Percentiles rank a stretch among this genome's conserved stretches.
Evolutionary conservation across 805 yeast species (phyloP).

Genomic region (Kazachstania bromeliacearum): DNA sequence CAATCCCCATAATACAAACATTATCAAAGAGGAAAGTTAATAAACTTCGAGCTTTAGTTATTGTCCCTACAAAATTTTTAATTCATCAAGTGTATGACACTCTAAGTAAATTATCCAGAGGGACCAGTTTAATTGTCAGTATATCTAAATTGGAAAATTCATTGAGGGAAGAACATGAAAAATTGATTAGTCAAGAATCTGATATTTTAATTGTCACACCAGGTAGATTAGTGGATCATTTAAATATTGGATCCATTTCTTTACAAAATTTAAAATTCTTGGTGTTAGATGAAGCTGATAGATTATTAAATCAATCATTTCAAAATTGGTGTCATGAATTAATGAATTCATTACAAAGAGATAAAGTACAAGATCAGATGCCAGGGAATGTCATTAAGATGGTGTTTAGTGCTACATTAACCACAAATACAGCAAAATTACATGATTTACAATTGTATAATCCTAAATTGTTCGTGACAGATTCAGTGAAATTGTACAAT

Average conservation of each 20-base stretch:
- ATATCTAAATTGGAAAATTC: slow-evolving; percentile 52
- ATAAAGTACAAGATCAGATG: slow-evolving; percentile 24
- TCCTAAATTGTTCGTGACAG: slow-evolving; percentile 63
- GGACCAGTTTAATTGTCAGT: slow-evolving; percentile 47
- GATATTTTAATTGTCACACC: slow-evolving; percentile 69
- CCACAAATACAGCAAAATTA: slow-evolving; percentile 85
- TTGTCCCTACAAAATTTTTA: slow-evolving; percentile 87
- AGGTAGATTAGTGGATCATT: slow-evolving; percentile 75
- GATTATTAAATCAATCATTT: slow-evolving; percentile 75
- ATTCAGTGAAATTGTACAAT: slow-evolving; percentile 55
- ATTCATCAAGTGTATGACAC: slow-evolving; percentile 72
- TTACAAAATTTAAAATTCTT: slow-evolving; percentile 49
- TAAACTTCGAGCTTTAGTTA: slow-evolving; percentile 58
- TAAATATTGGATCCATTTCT: slow-evolving; percentile 34
- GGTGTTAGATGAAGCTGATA: slow-evolving; percentile 76
- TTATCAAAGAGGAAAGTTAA: slow-evolving; percentile 59
- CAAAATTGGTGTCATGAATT: slow-evolving; percentile 79
- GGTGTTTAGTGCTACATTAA: slow-evolving; percentile 86
- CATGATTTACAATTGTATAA: slow-evolving; percentile 56
- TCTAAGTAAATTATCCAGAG: slow-evolving; percentile 48
- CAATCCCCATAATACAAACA: slow-evolving; percentile 70
- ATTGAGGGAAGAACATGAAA: slow-evolving; percentile 51
- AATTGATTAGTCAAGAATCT: slow-evolving; percentile 40
- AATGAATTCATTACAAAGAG: slow-evolving; percentile 32
- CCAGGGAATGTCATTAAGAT: slow-evolving; percentile 46